phyloP scores from a whole-genome alignment of 2,329 filamentous ascomycete genomes.

The Hymenotorrendiella dingleyae region DNA sequence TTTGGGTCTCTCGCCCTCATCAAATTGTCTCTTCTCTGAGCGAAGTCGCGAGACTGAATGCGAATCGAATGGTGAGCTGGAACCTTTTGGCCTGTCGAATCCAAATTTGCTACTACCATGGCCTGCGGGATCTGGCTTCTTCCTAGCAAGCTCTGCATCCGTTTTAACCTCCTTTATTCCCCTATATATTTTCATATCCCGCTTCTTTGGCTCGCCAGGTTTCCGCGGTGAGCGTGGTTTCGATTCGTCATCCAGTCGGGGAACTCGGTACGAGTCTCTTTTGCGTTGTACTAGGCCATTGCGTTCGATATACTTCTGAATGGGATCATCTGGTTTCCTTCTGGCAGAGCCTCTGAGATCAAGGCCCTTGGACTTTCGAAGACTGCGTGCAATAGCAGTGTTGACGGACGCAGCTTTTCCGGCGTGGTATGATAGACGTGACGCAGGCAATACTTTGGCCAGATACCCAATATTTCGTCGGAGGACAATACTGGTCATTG shows the following conservation, averaged over 20 bases:
- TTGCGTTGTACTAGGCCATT: constrained; percentile 4
- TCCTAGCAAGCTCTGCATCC: constrained; percentile 5
- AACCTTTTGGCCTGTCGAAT: not conserved
- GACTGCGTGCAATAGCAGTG: constrained; percentile 63
- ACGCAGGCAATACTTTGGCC: constrained; percentile 3
- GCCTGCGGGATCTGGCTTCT: constrained; percentile 10
- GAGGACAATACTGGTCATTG: constrained; percentile 22
- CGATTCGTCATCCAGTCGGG: no score
- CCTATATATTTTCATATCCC: constrained; percentile 1
- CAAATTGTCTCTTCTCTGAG: not conserved
- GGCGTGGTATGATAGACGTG: constrained; percentile 12
- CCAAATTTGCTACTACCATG: not conserved
- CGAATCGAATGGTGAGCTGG: constrained; percentile 3
- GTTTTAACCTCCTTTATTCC: constrained; percentile 8
- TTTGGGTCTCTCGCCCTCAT: not conserved
- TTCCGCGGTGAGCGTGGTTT: no score
- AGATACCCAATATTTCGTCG: constrained; percentile 10
- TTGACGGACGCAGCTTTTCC: constrained; percentile 50
- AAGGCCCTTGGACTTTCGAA: constrained; percentile 44
- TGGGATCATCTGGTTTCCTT: constrained; percentile 9
- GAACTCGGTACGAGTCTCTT: not conserved
- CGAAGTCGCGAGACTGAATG: no score
- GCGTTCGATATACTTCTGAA: constrained; percentile 16
- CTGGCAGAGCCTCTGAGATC: constrained; percentile 22
- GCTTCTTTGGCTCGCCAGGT: not conserved